Base-by-base conservation (phyloP, 768 basidiomycete species). In the Sporobolomyces phaffii region DNA sequence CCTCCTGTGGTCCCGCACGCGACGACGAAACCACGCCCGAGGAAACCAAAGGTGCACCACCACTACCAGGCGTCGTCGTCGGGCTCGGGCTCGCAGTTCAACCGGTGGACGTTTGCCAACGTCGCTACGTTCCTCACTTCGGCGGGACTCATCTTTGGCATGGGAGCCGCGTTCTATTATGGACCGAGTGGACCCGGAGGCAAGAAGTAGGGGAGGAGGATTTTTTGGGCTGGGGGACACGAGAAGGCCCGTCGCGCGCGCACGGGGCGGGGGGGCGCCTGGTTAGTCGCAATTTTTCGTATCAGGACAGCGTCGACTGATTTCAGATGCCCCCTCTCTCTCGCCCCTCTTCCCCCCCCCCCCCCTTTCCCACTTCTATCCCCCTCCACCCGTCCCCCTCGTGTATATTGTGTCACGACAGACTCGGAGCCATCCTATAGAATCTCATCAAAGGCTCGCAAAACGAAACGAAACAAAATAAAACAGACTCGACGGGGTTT, bases 151-250 rank as follows among this genome's bases (percentile, higher is more conserved):
- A 62, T 74, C 24, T 57, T 40, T 5, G 64, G 50, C 15, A 40
- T 74, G 24, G 68, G 64, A 15, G 70, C 68, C 22, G 67, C 69
- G 13, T 56, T 74, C 40, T 74, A 69, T 43, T 68, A 52, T 31
- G 74, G 74, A 0, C 74, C 74, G 31, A 72, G 63, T 41, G 70
- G 70, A 6, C 62, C 65, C 8, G 69, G 69, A 9, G 34, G 48
- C n/a, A 62, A 60, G 54, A 63, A 58, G 53, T 59, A 43, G 31
- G 6, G 20, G 38, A 17, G 14, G 20, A n/a, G 7, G 4, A 18
- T 3, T 17, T 28, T 5, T 3, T 26, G 20, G 60, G 10, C 24
- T 26, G 22, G 10, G 13, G 31, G 31, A 49, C 43, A n/a, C 8
- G 15, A 36, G 9, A 38, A 38, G 9, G 38, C 38, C 10, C 9